These are phyloP conservation scores for Suhomyces maxii DNA, from an alignment of 1,139 yeast species.

Conservation along the genomic window DNA sequence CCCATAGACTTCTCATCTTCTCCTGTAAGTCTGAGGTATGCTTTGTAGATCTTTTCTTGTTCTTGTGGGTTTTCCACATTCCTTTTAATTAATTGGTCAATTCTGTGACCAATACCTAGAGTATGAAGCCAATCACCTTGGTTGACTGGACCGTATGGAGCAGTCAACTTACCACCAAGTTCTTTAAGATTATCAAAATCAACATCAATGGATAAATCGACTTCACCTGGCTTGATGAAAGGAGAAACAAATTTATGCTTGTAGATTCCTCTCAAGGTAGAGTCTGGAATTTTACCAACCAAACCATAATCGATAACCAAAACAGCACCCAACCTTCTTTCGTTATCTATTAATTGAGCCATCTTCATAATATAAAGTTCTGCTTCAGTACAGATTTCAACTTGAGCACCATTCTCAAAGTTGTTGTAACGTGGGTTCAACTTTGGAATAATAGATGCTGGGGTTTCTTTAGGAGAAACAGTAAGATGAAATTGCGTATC, in stretches of 20 bases:
- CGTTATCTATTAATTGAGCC: conserved; percentile 39
- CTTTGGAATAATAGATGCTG: conserved; percentile 61
- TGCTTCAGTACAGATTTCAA: conserved; percentile 79
- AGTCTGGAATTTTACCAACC: conserved; percentile 58
- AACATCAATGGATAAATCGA: conserved; percentile 82
- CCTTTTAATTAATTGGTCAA: conserved; percentile 49
- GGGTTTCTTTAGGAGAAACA: conserved; percentile 60
- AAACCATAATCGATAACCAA: conserved; percentile 81
- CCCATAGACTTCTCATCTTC: conserved; percentile 73
- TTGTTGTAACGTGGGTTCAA: conserved; percentile 52
- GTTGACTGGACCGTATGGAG: conserved; percentile 59
- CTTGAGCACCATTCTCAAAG: conserved; percentile 56
- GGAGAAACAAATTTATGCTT: conserved; percentile 80
- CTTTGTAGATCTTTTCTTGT: conserved; percentile 50
- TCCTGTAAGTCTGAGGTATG: conserved; percentile 66
- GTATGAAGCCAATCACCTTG: conserved; percentile 83
- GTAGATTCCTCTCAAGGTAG: conserved; percentile 71
- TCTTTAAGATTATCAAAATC: conserved; percentile 63
- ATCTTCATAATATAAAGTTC: conserved; percentile 52
- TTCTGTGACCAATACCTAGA: conserved; percentile 74
- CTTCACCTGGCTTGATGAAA: conserved; percentile 70
- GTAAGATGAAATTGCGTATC: conserved; percentile 59
- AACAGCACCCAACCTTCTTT: conserved; percentile 56
- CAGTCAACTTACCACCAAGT: conserved; percentile 20
- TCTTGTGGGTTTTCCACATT: conserved; percentile 31